Evolutionary conservation across 1,284 basidiomycete species (phyloP), one percentile per base, ranked within the genome.

Genomic region (Microbotryum violaceum): DNA sequence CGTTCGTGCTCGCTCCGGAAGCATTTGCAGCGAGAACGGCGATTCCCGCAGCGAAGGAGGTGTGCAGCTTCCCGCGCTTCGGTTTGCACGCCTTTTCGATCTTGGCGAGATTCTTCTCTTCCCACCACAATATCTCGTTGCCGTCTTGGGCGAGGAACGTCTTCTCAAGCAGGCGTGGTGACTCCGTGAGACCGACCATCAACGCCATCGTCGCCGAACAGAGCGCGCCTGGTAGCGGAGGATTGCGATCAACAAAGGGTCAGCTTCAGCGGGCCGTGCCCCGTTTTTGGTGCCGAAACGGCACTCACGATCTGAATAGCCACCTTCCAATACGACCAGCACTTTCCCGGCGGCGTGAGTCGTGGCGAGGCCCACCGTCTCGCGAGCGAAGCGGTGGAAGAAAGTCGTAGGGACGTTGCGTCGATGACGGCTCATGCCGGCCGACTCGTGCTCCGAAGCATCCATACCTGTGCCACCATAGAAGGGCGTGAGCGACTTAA

Each of bases 321-420:
- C 94, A 1, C 93, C 93, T 75, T 98, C 94, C 1, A 98, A 82
- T 0, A 97, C 86, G 65, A 89, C 91, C 25, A 97, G 79, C 1
- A 96, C 72, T 55, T 86, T 82, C 0, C 91, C 91, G 0, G 75
- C 70, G 0, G 89, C 84, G 64, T 84, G 83, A 27, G 75, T 70
- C 49, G 88, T 81, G 1, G 88, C 86, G 59, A 97, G 83, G 0
- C 66, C 71, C 47, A 83, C 80, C 0, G 84, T 82, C 70, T 96
- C 91, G 3, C 77, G 79, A 0, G 90, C 86, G 71, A 97, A 96
- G 6, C 83, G 85, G 70, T 86, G 79, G 74, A 89, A 98, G 77
- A 97, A 97, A 0, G 84, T 83, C 0, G 85, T 81, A 0, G 94
- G 94, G 0, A 97, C 91, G 65, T 87, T 86, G n/a, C 91, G 85